Evolutionary conservation across 148 eudicot species (phyloP).

Genomic region (Tetragonia tetragonoides): DNA sequence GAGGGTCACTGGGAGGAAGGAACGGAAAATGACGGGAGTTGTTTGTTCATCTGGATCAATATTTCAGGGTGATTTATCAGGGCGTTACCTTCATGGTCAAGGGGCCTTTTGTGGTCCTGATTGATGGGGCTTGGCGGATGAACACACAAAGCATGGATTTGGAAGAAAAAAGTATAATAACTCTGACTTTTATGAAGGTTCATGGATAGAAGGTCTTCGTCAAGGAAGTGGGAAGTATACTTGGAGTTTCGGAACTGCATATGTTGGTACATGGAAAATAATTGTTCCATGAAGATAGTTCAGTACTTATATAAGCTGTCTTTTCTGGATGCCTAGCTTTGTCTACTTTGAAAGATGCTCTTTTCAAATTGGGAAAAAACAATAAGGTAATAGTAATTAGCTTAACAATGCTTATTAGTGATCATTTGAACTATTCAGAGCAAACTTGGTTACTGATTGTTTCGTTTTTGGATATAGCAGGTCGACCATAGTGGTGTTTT

Average conservation of each 20-base stretch:
- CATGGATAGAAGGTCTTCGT: conserved; percentile 86
- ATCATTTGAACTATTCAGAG: no score
- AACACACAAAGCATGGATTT: conserved; percentile 75
- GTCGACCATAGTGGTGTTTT: no score
- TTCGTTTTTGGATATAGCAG: no score
- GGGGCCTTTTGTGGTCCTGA: conserved; percentile 54
- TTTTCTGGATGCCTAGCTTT: no score
- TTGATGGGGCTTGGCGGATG: conserved; percentile 78
- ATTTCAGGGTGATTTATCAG: conserved; percentile 91
- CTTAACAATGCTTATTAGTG: no score
- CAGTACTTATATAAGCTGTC: no score
- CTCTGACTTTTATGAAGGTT: conserved; percentile 77
- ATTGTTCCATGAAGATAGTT: no score
- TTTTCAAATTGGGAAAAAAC: no score
- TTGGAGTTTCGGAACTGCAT: conserved; percentile 69
- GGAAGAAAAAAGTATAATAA: conserved; percentile 73
- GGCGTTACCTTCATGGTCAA: conserved; percentile 81
- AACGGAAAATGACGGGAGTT: conserved; percentile 74
- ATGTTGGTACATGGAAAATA: conserved; percentile 90
- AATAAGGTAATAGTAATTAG: no score
- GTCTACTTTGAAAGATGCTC: no score
- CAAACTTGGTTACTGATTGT: no score
- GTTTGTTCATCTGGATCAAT: conserved; percentile 61
- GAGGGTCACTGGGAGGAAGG: conserved; percentile 91
- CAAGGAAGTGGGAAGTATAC: conserved; percentile 83